Percentiles rank a stretch among this genome's conserved stretches.
Evolutionary conservation across 2,329 filamentous ascomycete genomes (phyloP).

Genomic region (Pestalotiopsis fici): DNA sequence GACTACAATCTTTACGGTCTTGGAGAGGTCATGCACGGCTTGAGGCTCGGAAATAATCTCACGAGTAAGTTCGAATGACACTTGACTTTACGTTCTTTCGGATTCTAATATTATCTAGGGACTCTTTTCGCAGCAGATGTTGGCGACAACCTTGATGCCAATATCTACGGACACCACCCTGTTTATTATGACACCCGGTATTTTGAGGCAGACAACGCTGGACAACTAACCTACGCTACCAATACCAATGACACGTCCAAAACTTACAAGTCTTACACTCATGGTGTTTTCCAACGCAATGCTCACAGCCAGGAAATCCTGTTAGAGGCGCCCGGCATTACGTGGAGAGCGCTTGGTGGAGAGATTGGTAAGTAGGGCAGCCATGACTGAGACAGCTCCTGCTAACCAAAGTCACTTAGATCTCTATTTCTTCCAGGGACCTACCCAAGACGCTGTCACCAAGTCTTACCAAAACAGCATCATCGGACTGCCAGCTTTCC

Average conservation of each 20-base stretch:
- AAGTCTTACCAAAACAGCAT: slow-evolving; percentile 69
- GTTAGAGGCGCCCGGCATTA: slow-evolving; percentile 63
- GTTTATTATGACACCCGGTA: slow-evolving; percentile 82
- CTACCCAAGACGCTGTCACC: slow-evolving; percentile 67
- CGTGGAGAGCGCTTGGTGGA: slow-evolving; percentile 75
- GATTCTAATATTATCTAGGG: slow-evolving; percentile 25
- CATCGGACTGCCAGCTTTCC: slow-evolving; percentile 73
- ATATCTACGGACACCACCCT: slow-evolving; percentile 76
- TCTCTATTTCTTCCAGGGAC: slow-evolving; percentile 77
- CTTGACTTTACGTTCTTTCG: no score
- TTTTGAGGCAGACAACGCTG: slow-evolving; percentile 55
- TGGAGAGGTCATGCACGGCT: slow-evolving; percentile 70
- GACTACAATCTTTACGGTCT: slow-evolving; percentile 78
- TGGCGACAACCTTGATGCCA: slow-evolving; percentile 64
- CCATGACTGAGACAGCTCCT: not conserved
- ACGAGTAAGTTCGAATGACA: slow-evolving; percentile 48
- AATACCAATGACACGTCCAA: slow-evolving; percentile 52
- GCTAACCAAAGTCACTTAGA: slow-evolving; percentile 43
- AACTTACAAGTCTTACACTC: slow-evolving; percentile 67
- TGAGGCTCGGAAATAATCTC: slow-evolving; percentile 72
- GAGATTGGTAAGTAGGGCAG: slow-evolving; percentile 45
- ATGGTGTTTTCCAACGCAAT: slow-evolving; percentile 78
- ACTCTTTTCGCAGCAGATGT: slow-evolving; percentile 65
- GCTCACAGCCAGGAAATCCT: slow-evolving; percentile 75
- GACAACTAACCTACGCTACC: slow-evolving; percentile 52